Base-by-base conservation (phyloP, 1,139 yeast species). In the Blastobotrys persicus region DNA sequence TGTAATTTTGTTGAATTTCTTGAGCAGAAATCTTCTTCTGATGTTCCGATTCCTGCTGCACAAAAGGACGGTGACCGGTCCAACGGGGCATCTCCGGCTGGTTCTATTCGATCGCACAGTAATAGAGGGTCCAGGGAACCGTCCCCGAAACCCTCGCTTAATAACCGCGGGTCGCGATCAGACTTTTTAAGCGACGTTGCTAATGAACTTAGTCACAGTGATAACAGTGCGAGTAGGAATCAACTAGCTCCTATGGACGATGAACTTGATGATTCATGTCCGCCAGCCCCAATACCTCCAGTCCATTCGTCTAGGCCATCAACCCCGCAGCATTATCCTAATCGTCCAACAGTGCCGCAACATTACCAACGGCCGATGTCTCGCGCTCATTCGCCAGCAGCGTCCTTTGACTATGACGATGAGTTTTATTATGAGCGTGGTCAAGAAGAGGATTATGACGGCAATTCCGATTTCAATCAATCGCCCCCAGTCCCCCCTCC, bases 1-100 rank as follows among this genome's bases (percentile, higher is more conserved):
- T 78, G 83, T 46, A 92, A 89, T 61, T 91, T 85, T 64, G 97
- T 89, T n/a, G 82, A 80, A 52, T 64, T 63, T 77, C 43, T 68
- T 12, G 62, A 61, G 38, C 50, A 55, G 50, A 18, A 48, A 46
- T 44, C 49, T 6, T 18, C 44, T 5, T 31, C 42, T 6, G 26
- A 44, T 5, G 18, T 34, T n/a, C 46, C 46, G 2, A 18, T 37
- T 18, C 41, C 41, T 18, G 41, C 41, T n/a, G 41, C 28, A 6
- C 26, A 37, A 28, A 37, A 37, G 41, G 17, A 19, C 26, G 14
- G 26, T 7, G 19, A 31, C 19, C 16, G 20, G 13, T n/a, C 14
- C 16, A 39, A 20, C 14, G 32, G 26, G 11, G 16, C 23, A 12
- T 39, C 44, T 16, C 26, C 44, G 2, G 14, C 26, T 20, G 37